Base-by-base conservation (phyloP, 2,329 filamentous ascomycete genomes). In the Dichotomopilus funicola region DNA sequence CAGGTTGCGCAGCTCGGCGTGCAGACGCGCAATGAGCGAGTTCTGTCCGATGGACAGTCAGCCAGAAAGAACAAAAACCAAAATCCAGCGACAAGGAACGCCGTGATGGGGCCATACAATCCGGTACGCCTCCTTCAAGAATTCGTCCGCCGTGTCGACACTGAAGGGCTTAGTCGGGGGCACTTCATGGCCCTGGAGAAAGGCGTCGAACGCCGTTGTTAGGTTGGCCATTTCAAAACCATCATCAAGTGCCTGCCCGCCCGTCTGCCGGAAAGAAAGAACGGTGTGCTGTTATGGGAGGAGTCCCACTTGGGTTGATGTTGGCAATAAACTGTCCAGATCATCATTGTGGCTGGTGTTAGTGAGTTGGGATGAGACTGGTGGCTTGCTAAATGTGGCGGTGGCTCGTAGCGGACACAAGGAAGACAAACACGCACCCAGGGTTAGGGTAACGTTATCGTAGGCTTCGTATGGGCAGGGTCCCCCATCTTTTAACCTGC, bases 71-170 rank as follows among this genome's bases (percentile, higher is more conserved):
- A 13, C 40, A 13, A 11, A 2, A 12, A n/a, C 13, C 6, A 7
- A 42, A n/a, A 42, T 5, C 11, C 19, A 27, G 27, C 6, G 31
- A 36, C n/a, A 27, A 27, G 37, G 10, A 13, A 4, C 5, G 11
- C 5, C 33, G 11, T 9, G 38, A 34, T 34, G 34, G 35, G 7
- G 61, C 63, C 80, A 66, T 75, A 95, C 91, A 71, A 97, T 96
- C 68, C 87, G 83, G 73, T 95, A 94, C 52, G 94, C 94, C 73
- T 97, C 92, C 68, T 92, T 91, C 37, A 97, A 76, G 68, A 97
- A 99, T 65, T 88, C 87, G 69, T 96, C 89, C 50, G 94, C 80
- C 63, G 72, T 78, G 61, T 79, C 74, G 49, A 76, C 64, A 55
- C 69, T 74, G 61, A 76, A 76, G 60, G 67, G 65, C 52, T 66